Percentiles rank a stretch among this genome's conserved stretches.
phyloP scores from a whole-genome alignment of 2,329 filamentous ascomycete species.

The Epichloe typhina region DNA sequence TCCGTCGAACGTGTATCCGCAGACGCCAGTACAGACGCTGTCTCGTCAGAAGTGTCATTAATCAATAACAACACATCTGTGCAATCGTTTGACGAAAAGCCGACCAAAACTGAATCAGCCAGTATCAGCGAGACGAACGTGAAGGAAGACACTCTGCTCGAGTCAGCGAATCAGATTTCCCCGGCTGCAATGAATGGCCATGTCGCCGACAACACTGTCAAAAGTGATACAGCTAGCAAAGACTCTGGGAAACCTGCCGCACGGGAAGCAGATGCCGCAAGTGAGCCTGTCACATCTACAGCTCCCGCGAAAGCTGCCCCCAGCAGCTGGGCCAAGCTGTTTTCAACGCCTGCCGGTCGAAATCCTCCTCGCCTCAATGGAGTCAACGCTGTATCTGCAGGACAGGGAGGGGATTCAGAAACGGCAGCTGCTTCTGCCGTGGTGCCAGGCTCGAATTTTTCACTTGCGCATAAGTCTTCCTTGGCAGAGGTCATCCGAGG shows the following conservation, averaged over 20 bases:
- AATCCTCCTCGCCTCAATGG: conserved; percentile 8
- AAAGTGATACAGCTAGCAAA: conserved; percentile 10
- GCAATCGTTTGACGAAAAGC: background rate
- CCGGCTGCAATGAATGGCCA: background rate
- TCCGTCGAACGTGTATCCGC: conserved; percentile 10
- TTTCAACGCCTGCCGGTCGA: conserved; percentile 17
- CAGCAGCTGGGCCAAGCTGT: conserved; percentile 28
- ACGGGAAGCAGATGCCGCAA: conserved; percentile 8
- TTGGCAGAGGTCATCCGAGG: conserved; percentile 65
- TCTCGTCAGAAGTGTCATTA: conserved; percentile 4
- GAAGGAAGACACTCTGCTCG: background rate
- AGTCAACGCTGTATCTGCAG: conserved; percentile 15
- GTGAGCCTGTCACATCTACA: conserved; percentile 8
- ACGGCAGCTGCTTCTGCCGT: conserved; percentile 2
- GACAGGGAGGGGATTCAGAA: conserved; percentile 14
- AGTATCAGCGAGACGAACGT: background rate
- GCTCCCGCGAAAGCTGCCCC: conserved; percentile 19
- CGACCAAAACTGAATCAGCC: background rate
- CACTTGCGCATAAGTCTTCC: conserved; percentile 38
- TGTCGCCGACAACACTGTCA: background rate
- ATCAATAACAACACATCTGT: background rate
- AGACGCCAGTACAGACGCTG: background rate
- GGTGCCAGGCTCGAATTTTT: conserved; percentile 21
- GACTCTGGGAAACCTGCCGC: conserved; percentile 12
- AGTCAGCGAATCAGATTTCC: background rate